Evolutionary conservation across 164 flowering plant genomes (phyloP).

Genomic region (Santalum album): DNA sequence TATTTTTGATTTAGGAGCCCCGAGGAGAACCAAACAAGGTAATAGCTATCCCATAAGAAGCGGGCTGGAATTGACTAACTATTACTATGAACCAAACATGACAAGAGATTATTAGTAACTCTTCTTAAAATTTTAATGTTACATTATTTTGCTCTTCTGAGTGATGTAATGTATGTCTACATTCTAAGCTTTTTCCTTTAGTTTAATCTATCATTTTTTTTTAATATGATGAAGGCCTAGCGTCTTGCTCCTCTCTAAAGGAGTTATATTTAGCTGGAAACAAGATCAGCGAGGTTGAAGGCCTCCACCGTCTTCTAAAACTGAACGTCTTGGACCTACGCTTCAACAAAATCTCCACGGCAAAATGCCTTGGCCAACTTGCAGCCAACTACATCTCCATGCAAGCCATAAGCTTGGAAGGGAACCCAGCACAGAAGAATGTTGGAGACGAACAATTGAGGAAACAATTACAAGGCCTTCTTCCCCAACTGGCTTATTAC

Average conservation of each 20-base stretch:
- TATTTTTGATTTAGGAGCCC: no score
- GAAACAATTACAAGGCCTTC: constrained; percentile 67
- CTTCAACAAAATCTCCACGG: constrained; percentile 86
- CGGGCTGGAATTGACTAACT: no score
- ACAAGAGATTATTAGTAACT: no score
- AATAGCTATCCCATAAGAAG: no score
- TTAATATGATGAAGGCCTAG: constrained; percentile 45
- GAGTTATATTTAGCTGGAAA: constrained; percentile 91
- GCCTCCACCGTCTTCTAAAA: constrained; percentile 90
- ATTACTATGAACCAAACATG: no score
- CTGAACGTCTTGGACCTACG: constrained; percentile 72
- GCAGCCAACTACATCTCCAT: constrained; percentile 88
- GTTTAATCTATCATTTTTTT: background rate
- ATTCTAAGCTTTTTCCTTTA: no score
- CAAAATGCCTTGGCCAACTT: constrained; percentile 85
- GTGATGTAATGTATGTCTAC: no score
- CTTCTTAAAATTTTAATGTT: no score
- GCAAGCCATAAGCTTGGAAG: constrained; percentile 87
- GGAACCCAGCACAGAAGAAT: constrained; percentile 92
- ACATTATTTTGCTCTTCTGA: no score
- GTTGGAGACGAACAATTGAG: constrained; percentile 88
- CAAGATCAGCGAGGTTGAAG: constrained; percentile 92
- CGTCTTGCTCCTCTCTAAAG: constrained; percentile 79
- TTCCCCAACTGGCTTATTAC: constrained; percentile 68
- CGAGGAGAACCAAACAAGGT: no score